Evolutionary conservation across 1,284 basidiomycete species (phyloP).

Genomic region (Tilletiaria anomala): DNA sequence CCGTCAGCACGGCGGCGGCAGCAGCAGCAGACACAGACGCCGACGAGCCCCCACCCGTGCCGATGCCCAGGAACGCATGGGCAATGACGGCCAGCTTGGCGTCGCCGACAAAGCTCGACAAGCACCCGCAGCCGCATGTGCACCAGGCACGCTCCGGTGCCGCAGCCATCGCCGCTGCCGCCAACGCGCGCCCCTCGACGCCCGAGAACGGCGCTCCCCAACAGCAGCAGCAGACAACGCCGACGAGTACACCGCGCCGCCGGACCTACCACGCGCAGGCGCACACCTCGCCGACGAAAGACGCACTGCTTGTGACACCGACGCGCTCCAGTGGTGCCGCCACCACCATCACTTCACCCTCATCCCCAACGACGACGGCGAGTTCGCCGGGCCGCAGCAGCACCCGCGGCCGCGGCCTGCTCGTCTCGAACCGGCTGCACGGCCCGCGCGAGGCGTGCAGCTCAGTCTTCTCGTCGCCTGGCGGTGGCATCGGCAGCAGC

Average conservation of each 20-base stretch:
- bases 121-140: too few relatives aligned
- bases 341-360: too few relatives aligned
- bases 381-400: too few relatives aligned
- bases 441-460: slow-evolving; percentile 50
- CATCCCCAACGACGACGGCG: too few relatives aligned
- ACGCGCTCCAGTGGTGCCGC: too few relatives aligned
- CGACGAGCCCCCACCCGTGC: too few relatives aligned
- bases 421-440: slow-evolving; percentile 64
- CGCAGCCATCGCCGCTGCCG: slow-evolving; percentile 53
- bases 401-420: slow-evolving; percentile 60
- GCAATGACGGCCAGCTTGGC: slow-evolving; percentile 55
- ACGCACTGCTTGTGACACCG: too few relatives aligned
- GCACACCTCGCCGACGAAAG: slow-evolving; percentile 4
- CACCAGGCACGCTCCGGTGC: too few relatives aligned
- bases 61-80: slow-evolving; percentile 44
- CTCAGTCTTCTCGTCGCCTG: slow-evolving; percentile 9
- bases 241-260: too few relatives aligned
- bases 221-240: too few relatives aligned
- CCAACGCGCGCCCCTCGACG: slow-evolving; percentile 49
- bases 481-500: slow-evolving; percentile 1
- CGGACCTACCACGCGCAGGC: slow-evolving; percentile 11
- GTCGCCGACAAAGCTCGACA: too few relatives aligned
- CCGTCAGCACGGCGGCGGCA: slow-evolving; percentile 27
- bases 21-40: slow-evolving; percentile 17
- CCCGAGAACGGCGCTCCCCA: slow-evolving; percentile 54